Evolutionary conservation across 2,329 filamentous ascomycete species (phyloP), one percentile per base, ranked within the genome.

Genomic region (Lasiodiplodia gonubiensis): DNA sequence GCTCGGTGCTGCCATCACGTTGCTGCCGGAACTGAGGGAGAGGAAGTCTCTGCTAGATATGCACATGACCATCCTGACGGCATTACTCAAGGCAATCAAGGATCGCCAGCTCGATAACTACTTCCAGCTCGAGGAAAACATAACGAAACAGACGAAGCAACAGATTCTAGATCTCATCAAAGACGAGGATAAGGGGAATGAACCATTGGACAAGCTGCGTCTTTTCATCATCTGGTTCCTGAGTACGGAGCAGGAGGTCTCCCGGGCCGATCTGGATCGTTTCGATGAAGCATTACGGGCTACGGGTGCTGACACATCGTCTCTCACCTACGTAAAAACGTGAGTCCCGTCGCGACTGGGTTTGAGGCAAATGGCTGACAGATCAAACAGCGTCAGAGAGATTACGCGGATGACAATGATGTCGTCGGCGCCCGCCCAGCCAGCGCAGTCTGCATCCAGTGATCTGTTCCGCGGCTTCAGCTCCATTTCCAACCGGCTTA

Each of bases 371-470:
- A 25, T 16, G 21, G 11, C 27, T 68, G 35, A 69, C 67, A 39
- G 63, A 35, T 49, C 63, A 8, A 51, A 72, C 74, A 89, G 92
- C 78, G 92, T 98, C 64, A 93, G 94, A 69, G 92, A 96, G 71
- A 93, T 97, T 61, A 98, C 94, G 5, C 93, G 95, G 70, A 97
- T 98, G 93, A 98, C 94, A 16, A 97, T 98, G 88, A 91, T 99
- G 78, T 92, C 94, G 4, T 96, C 94, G 1, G 90, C 94, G 35
- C 89, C 92, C 11, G 84, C 86, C 16, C 85, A 90, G 69, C 83
- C 88, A 16, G 84, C 86, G 21, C 86, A 90, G 72, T 87, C 88
- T 11, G 80, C 83, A 21, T 89, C 92, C 3, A 89, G 87, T 6
- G 92, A 97, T 73, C 86, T 99, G 18, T 97, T 99, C 82, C 91